Percentiles rank a stretch among this genome's conserved stretches.
These are phyloP conservation scores for Cladosporium oxysporum DNA, from an alignment of 2,329 filamentous ascomycete genomes.

Conservation along the genomic window DNA sequence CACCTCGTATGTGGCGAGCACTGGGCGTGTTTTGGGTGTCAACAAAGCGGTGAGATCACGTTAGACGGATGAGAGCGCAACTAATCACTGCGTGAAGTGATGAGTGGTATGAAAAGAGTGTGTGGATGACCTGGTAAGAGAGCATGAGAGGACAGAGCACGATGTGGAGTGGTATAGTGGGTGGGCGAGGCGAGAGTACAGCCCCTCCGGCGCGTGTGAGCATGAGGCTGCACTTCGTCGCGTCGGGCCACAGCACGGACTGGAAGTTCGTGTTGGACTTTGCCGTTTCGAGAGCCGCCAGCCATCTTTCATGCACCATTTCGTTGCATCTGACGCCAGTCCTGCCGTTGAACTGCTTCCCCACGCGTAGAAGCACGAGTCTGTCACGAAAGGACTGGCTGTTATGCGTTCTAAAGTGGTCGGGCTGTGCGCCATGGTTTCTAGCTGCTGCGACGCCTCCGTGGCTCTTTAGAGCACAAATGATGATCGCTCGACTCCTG, in stretches of 20 bases:
- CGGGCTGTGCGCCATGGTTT: constrained; percentile 1
- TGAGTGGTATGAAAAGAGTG: background rate
- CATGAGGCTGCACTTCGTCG: constrained; percentile 12
- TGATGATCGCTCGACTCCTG: background rate
- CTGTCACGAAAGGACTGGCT: constrained; percentile 19
- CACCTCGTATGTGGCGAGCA: background rate
- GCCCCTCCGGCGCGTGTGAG: constrained; percentile 11
- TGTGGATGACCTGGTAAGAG: constrained; percentile 8
- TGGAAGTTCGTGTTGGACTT: constrained; percentile 12
- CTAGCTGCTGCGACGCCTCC: background rate
- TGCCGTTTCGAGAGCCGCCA: constrained; percentile 13
- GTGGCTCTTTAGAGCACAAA: background rate
- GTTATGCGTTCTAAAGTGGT: background rate
- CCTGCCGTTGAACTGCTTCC: constrained; percentile 9
- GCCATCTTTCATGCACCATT: constrained; percentile 15
- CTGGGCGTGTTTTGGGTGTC: constrained; percentile 16
- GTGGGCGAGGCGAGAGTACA: background rate
- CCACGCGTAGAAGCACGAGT: constrained; percentile 14
- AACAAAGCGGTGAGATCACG: constrained; percentile 12
- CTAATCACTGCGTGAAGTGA: background rate
- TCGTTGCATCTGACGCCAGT: constrained; percentile 15
- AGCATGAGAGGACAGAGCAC: constrained; percentile 2
- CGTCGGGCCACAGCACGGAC: constrained; percentile 12
- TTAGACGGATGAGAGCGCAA: background rate
- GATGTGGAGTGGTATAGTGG: constrained; percentile 1